Evolutionary conservation across 73 alveolate species (phyloP).

Genomic region (Paramecium sonneborni): DNA sequence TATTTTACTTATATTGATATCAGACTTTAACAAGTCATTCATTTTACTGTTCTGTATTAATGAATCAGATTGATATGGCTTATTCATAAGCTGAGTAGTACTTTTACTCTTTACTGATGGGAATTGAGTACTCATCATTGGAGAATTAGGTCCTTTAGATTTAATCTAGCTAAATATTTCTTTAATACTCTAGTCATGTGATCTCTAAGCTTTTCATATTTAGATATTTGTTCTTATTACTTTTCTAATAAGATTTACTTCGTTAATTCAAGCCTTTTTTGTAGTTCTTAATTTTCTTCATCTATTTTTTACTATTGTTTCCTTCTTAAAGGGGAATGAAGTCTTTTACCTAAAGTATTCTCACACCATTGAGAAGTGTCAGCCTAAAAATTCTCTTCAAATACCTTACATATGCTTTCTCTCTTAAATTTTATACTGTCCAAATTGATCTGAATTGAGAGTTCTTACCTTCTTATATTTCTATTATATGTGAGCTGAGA

Average conservation of each 20-base stretch:
- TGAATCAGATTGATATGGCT: not conserved
- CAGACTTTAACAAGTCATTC: not conserved
- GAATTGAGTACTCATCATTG: not conserved
- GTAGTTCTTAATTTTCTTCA: not conserved
- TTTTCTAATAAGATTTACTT: slow-evolving; percentile 16
- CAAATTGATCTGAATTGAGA: slow-evolving; percentile 42
- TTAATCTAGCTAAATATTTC: not conserved
- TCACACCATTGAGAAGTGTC: slow-evolving; percentile 36
- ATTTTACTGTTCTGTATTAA: not conserved
- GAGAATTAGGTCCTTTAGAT: not conserved
- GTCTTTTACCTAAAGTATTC: not conserved
- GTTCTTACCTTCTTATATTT: slow-evolving; percentile 24
- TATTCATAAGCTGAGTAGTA: not conserved
- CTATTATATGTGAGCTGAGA: slow-evolving; percentile 2
- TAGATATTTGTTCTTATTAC: not conserved
- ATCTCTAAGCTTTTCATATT: slow-evolving; percentile 27
- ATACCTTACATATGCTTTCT: slow-evolving; percentile 23
- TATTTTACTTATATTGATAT: slow-evolving; percentile 41
- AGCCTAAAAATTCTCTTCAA: not conserved
- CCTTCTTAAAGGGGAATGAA: slow-evolving; percentile 29
- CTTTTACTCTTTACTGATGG: slow-evolving; percentile 14
- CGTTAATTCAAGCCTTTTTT: not conserved
- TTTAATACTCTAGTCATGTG: slow-evolving; percentile 49
- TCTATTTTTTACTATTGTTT: not conserved
- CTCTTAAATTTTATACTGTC: slow-evolving; percentile 10